Evolutionary conservation across 2,329 filamentous ascomycete species (phyloP).

Genomic region (Aspergillus chevalieri): DNA sequence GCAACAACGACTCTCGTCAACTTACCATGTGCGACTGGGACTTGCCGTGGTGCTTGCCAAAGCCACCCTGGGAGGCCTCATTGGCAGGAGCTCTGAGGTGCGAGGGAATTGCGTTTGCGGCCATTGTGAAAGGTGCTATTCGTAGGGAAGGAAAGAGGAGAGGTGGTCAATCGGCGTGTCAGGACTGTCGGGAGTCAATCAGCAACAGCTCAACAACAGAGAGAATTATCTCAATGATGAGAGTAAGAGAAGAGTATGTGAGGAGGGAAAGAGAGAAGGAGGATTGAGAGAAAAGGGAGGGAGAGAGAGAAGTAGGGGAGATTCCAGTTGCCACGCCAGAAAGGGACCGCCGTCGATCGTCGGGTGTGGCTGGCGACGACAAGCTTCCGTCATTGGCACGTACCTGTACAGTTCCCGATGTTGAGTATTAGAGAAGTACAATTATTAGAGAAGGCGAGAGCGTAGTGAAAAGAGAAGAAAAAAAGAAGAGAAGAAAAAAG

Average conservation of each 20-base stretch:
- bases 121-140: slow-evolving; percentile 49
- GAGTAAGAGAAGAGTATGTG: slow-evolving; percentile 1
- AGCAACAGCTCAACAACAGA: too few species aligned
- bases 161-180: background rate
- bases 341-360: slow-evolving; percentile 20
- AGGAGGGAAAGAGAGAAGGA: background rate
- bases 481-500: slow-evolving; percentile 4
- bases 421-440: background rate
- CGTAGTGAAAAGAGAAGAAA: slow-evolving; percentile 1
- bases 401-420: background rate
- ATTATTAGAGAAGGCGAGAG: background rate
- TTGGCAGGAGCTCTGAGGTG: slow-evolving; percentile 66
- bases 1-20: slow-evolving; percentile 7
- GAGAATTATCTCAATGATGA: background rate
- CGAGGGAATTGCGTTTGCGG: slow-evolving; percentile 64
- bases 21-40: slow-evolving; percentile 53
- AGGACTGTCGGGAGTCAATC: too few species aligned
- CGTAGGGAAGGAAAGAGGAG: slow-evolving; percentile 11
- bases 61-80: slow-evolving; percentile 27
- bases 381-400: slow-evolving; percentile 23
- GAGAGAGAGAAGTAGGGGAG: slow-evolving; percentile 5
- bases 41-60: slow-evolving; percentile 49
- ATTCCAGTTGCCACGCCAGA: slow-evolving; percentile 17
- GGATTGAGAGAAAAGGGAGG: slow-evolving; percentile 17
- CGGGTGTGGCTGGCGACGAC: slow-evolving; percentile 18